Base-by-base conservation (phyloP, 192 early-diverging fungal genomes). In the Cetraspora pellucida region DNA sequence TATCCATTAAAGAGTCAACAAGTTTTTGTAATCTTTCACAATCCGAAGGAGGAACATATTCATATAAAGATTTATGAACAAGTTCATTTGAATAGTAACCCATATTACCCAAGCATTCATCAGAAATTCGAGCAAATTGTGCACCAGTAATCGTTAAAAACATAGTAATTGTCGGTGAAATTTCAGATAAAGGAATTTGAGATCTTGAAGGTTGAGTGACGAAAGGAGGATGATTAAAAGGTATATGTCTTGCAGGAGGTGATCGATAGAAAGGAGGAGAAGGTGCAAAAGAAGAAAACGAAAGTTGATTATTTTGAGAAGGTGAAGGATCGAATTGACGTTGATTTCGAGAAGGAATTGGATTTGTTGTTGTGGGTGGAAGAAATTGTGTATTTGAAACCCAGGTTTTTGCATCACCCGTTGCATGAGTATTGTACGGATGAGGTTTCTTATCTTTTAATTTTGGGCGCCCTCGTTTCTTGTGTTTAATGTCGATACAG, bases 401-500 rank as follows among this genome's bases (percentile, higher is more conserved):
- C 77, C 44, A 79, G 25, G 72, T 70, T 68, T 77, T 79, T 37
- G 80, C 78, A 47, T 63, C 60, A 54, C 74, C 44, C 17, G 77
- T 49, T 47, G 54, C 57, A 74, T 80, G 73, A n/a, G 78, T 77
- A 27, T 57, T 67, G 43, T 77, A 64, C 25, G 80, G 78, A 49
- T 82, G 64, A 58, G 80, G 47, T 81, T 84, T 60, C 74, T 87
- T 90, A 74, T 92, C 90, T 73, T 90, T 85, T 59, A 91, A 81
- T 72, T 91, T 92, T 57, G 95, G 95, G 10, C 95, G 85, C 44
- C 95, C 95, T 71, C 95, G 86, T 72, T 92, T 93, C 80, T 96
- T 96, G 83, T 94, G 93, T 83, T 92, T 89, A 47, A 94, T 91
- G 80, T 96, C 95, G n/a, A 90, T 84, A 77, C 95, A 96, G 16